Evolutionary conservation across 305 asterid species (phyloP), one percentile per base, ranked within the genome.

Genomic region (Nicotiana rustica): DNA sequence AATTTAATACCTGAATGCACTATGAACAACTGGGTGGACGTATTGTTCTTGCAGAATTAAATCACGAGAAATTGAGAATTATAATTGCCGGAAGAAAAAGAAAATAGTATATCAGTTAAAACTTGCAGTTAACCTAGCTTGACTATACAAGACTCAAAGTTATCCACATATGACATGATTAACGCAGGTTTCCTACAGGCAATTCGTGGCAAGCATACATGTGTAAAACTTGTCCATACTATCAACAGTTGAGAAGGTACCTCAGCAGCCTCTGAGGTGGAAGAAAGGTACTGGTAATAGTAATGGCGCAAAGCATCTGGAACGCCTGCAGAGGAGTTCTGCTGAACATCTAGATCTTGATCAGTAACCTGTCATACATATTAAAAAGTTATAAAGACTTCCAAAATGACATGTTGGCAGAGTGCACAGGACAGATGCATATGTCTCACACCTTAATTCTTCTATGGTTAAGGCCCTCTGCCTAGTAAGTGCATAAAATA

Each of bases 251-350:
- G 70, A 84, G 77, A 75, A 86, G 59, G 64, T 90, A 97, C 99
- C 99, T 90, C 95, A 64, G 99, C 98, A 81, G 95, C 97, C 86
- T 91, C 98, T 69, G 94, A 88, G 76, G 96, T 88, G 60, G 99
- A 92, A 83, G 97, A 97, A 85, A 97, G 93, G 87, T 89, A 91
- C 85, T 95, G 95, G 86, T 93, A 95, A 88, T 97, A 97, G 86
- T 97, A 95, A 89, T 92, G 99, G 82, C 99, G 94, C 87, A 97
- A 83, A 12, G 99, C 99, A 92, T 95, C 98, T 41, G 96, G 88
- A 85, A 93, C 94, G 86, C 91, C 92, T 56, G 97, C 96, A 83
- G 97, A 85, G 15, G 97, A 90, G 84, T 92, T 95, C 83, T 87
- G 89, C 95, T 98, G 93, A 56, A 86, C 93, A 88, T 97, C 98